Evolutionary conservation across 441 rosid species (phyloP).

Genomic region (Rhodomyrtus psidioides): DNA sequence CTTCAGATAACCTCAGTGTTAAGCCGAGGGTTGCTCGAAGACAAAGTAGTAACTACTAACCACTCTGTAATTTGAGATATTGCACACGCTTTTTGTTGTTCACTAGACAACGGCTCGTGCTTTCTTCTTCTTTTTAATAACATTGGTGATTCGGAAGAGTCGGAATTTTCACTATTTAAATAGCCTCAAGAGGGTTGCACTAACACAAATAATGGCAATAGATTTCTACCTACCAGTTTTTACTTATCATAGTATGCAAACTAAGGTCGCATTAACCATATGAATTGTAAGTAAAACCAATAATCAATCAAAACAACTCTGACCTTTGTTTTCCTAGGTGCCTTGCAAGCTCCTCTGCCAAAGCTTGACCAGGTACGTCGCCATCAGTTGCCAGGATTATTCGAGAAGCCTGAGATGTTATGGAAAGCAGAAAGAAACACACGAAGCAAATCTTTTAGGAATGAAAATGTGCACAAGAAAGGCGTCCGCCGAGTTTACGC

Average conservation of each 20-base stretch:
- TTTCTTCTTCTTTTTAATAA: neutral
- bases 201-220: neutral
- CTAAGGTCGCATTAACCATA: neutral
- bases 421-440: neutral
- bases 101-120: neutral
- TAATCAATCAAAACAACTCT: neutral
- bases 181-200: neutral
- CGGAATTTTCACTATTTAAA: neutral
- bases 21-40: neutral
- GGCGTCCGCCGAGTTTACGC: neutral
- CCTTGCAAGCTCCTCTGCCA: constrained; percentile 29
- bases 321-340: constrained; percentile 31
- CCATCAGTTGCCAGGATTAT: constrained; percentile 26
- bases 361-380: constrained; percentile 19
- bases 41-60: neutral
- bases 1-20: neutral
- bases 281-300: neutral
- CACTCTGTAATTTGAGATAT: neutral
- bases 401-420: constrained; percentile 17
- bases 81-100: neutral
- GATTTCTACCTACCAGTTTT: neutral
- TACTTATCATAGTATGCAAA: neutral
- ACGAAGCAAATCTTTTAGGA: neutral
- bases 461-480: neutral
- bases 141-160: neutral